Evolutionary conservation across 163 green algal genomes (phyloP).

Genomic region (Chloroidium sp.): DNA sequence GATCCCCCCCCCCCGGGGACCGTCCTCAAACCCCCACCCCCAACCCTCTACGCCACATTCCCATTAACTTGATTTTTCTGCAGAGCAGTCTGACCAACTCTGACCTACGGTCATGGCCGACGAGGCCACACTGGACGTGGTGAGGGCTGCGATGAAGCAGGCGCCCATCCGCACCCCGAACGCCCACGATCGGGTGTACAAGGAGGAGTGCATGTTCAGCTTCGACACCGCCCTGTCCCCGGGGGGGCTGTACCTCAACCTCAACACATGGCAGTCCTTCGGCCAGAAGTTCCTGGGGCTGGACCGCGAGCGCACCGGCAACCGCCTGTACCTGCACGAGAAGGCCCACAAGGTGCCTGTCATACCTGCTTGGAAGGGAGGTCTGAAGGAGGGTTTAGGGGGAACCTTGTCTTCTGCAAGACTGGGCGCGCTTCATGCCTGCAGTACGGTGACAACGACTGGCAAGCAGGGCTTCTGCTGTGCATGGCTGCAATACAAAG

Average conservation of each 20-base stretch:
- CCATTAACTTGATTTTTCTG: too few relatives aligned
- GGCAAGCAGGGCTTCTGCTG: constrained; percentile 7
- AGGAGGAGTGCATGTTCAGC: constrained; percentile 85
- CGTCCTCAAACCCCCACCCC: too few relatives aligned
- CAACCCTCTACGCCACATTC: too few relatives aligned
- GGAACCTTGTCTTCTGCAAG: background rate
- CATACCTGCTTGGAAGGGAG: background rate
- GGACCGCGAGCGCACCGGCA: constrained; percentile 62
- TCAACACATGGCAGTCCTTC: constrained; percentile 76
- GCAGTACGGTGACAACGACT: background rate
- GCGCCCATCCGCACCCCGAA: constrained; percentile 23
- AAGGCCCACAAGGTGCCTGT: constrained; percentile 39
- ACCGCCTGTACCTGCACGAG: constrained; percentile 79
- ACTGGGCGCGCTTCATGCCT: background rate
- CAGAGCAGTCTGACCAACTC: too few relatives aligned
- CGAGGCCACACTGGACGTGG: constrained; percentile 36
- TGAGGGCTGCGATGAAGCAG: constrained; percentile 42
- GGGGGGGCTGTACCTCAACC: constrained; percentile 83
- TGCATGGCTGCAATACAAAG: too few relatives aligned
- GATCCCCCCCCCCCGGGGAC: too few relatives aligned
- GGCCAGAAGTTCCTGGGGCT: constrained; percentile 60
- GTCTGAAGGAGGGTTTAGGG: background rate
- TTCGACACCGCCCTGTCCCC: constrained; percentile 64
- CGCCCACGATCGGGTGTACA: constrained; percentile 69
- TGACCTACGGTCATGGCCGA: constrained; percentile 5